Percentiles rank a stretch among this genome's conserved stretches.
Conservation (phyloP, 768 basidiomycete species). For the Boletus pseudo-olivaceus region DNA sequence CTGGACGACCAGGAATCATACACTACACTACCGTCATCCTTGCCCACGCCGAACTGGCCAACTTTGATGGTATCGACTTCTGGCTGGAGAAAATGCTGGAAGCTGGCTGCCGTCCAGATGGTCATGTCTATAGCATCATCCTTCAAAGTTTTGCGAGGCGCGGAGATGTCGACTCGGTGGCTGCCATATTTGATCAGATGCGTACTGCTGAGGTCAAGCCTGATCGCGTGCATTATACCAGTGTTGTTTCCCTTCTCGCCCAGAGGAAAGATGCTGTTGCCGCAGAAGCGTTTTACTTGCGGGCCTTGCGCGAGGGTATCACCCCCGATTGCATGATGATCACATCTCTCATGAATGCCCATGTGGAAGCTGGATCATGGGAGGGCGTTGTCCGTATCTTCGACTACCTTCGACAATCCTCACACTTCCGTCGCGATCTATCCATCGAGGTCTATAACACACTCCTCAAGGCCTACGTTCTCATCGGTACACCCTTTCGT, state of each 20-base stretch:
- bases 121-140: conserved; percentile 56
- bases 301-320: conserved; percentile 59
- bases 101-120: conserved; percentile 50
- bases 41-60: conserved; percentile 47
- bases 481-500: conserved; percentile 72
- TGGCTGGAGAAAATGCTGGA: conserved; percentile 55
- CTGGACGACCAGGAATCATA: conserved; percentile 38
- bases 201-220: conserved; percentile 44
- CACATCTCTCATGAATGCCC: conserved; percentile 73
- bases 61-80: conserved; percentile 44
- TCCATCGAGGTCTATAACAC: conserved; percentile 69
- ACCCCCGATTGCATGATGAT: conserved; percentile 63
- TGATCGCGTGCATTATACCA: conserved; percentile 56
- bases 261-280: conserved; percentile 56
- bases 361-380: conserved; percentile 82
- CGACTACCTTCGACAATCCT: conserved; percentile 48
- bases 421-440: conserved; percentile 37
- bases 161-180: conserved; percentile 53
- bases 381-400: conserved; percentile 67
- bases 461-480: conserved; percentile 79
- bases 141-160: conserved; percentile 52
- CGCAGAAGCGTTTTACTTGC: conserved; percentile 65
- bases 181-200: conserved; percentile 59
- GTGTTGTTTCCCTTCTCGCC: conserved; percentile 64
- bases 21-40: conserved; percentile 59